Conservation (phyloP, 257 asterid species). For the Hygrophila difformis region DNA sequence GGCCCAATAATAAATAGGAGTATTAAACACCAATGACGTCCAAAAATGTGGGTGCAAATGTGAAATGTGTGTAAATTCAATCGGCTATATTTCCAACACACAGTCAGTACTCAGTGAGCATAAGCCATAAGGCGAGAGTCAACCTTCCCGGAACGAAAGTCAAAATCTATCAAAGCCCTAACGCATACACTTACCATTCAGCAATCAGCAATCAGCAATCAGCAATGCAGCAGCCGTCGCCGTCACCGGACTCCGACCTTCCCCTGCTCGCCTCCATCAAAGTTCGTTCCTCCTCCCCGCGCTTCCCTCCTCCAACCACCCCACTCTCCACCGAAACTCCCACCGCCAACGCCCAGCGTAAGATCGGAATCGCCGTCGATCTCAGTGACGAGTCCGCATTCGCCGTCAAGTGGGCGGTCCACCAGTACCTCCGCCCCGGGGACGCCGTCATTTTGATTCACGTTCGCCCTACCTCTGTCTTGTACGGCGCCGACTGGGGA, state of each 20-base stretch:
- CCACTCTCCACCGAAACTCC: conserved; percentile 47
- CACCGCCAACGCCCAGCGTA: conserved; percentile 69
- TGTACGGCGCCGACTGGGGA: conserved; percentile 93
- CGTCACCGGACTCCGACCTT: conserved; percentile 61
- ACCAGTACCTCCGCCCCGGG: conserved; percentile 73
- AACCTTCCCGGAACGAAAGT: conserved; percentile 10
- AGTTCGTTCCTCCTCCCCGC: conserved; percentile 84
- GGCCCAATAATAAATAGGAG: too few species aligned
- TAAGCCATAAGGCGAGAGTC: too few species aligned
- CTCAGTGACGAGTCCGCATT: conserved; percentile 79
- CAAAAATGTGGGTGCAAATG: too few species aligned
- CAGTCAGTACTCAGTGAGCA: too few species aligned
- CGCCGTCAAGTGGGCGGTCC: conserved; percentile 84
- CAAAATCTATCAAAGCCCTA: conserved; percentile 28
- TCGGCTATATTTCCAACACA: too few species aligned
- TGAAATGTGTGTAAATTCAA: too few species aligned
- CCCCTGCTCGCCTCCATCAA: conserved; percentile 77
- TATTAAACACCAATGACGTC: too few species aligned
- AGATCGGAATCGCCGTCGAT: conserved; percentile 86
- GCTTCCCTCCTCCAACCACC: conserved; percentile 68
- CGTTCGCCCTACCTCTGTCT: conserved; percentile 87
- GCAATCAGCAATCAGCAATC: too few species aligned
- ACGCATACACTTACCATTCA: not conserved
- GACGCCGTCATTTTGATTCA: conserved; percentile 77
- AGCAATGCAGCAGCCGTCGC: conserved; percentile 42